Conservation (phyloP, 2,329 filamentous ascomycete species). For the Atkinsonella hypoxylon region DNA sequence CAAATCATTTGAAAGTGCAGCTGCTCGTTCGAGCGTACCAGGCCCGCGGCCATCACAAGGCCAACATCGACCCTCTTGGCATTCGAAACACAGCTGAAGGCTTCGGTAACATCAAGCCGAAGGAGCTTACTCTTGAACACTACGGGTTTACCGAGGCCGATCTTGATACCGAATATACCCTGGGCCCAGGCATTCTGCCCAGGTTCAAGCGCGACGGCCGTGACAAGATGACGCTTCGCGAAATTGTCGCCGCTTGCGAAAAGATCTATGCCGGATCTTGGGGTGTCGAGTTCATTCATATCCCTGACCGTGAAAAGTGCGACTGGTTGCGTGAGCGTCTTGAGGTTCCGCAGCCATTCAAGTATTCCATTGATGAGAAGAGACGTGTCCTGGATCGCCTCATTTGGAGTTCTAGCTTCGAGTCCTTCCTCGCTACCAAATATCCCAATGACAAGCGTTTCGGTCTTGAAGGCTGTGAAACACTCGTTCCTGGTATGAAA, state of each 20-base stretch:
- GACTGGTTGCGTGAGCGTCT: constrained; percentile 95
- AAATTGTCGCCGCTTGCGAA: constrained; percentile 89
- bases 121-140: constrained; percentile 84
- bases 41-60: constrained; percentile 95
- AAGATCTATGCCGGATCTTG: constrained; percentile 96
- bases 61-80: constrained; percentile 88
- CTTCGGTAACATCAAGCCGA: constrained; percentile 77
- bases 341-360: constrained; percentile 89
- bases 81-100: constrained; percentile 68
- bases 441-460: constrained; percentile 99
- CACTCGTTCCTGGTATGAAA: constrained; percentile 97
- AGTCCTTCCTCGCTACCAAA: constrained; percentile 89
- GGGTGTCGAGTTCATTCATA: constrained; percentile 97
- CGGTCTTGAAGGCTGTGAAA: constrained; percentile 93
- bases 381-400: constrained; percentile 91
- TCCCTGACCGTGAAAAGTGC: constrained; percentile 92
- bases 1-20: constrained; percentile 96
- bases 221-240: constrained; percentile 92
- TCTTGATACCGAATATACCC: constrained; percentile 78
- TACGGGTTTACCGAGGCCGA: constrained; percentile 95
- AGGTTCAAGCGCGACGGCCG: constrained; percentile 80
- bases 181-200: constrained; percentile 90
- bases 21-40: constrained; percentile 95
- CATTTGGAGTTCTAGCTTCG: constrained; percentile 98
- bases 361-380: constrained; percentile 97